Conservation (phyloP, 2,329 filamentous ascomycete species). For the Hypoxylon sp. region DNA sequence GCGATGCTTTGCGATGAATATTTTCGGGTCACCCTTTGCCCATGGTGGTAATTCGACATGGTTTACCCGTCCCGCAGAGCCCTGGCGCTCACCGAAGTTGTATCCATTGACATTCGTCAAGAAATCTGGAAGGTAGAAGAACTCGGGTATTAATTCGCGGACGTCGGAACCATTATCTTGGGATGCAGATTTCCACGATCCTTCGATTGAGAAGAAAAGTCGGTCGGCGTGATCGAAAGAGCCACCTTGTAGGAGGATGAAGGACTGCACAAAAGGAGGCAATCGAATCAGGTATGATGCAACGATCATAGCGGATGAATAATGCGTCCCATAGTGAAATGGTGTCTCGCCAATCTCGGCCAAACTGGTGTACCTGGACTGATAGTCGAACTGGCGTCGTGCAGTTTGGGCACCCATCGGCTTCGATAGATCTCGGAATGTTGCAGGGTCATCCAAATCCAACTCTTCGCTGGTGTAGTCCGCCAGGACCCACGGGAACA, state of each 20-base stretch:
- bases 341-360: slow-evolving; percentile 92
- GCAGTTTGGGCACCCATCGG: slow-evolving; percentile 94
- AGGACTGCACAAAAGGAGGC: slow-evolving; percentile 96
- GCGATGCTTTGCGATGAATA: slow-evolving; percentile 96
- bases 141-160: slow-evolving; percentile 93
- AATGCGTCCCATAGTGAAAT: slow-evolving; percentile 98
- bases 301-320: slow-evolving; percentile 99
- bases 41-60: slow-evolving; percentile 92
- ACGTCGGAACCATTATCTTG: slow-evolving; percentile 94
- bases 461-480: slow-evolving; percentile 96
- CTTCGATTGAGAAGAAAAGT: slow-evolving; percentile 92
- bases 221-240: slow-evolving; percentile 96
- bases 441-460: slow-evolving; percentile 85
- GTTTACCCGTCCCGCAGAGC: slow-evolving; percentile 83
- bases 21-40: slow-evolving; percentile 95
- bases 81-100: slow-evolving; percentile 91
- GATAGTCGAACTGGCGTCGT: slow-evolving; percentile 82
- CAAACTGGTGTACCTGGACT: slow-evolving; percentile 87
- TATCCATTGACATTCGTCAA: slow-evolving; percentile 94
- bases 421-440: slow-evolving; percentile 91
- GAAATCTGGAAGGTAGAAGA: slow-evolving; percentile 97
- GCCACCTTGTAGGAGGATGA: slow-evolving; percentile 93
- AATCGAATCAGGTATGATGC: slow-evolving; percentile 95
- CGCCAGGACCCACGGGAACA: slow-evolving; percentile 97
- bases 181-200: slow-evolving; percentile 92